Conservation (phyloP, 2,329 filamentous ascomycete genomes). For the Hypoxylon sp. region DNA sequence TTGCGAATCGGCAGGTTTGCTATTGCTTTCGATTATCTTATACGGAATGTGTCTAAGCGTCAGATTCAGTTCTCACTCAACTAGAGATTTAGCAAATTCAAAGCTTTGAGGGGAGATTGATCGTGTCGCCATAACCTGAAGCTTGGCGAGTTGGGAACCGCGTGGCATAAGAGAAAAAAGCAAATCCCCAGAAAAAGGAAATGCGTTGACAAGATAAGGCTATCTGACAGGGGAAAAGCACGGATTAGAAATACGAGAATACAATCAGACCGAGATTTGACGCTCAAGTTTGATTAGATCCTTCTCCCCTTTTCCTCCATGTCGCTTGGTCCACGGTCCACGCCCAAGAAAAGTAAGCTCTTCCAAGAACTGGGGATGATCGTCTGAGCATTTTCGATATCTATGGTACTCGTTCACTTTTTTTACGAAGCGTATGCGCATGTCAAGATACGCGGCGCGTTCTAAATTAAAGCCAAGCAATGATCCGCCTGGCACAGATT, state of each 20-base stretch:
- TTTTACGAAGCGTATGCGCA: conserved; percentile 15
- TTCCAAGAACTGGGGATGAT: conserved; percentile 42
- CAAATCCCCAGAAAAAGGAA: conserved; percentile 1
- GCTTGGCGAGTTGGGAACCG: conserved; percentile 28
- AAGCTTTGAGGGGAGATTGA: conserved; percentile 23
- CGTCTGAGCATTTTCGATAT: conserved; percentile 21
- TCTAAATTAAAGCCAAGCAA: conserved; percentile 40
- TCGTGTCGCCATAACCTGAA: conserved; percentile 23
- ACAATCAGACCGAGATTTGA: conserved; percentile 30
- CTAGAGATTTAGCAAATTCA: conserved; percentile 7
- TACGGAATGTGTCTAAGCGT: not conserved
- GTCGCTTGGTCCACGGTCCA: conserved; percentile 1
- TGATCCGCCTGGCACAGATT: conserved; percentile 24
- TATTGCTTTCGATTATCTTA: conserved; percentile 3
- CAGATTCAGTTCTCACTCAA: conserved; percentile 14
- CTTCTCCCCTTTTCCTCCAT: conserved; percentile 21
- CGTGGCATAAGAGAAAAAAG: conserved; percentile 29
- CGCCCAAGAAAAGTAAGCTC: conserved; percentile 37
- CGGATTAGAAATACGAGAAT: conserved; percentile 15
- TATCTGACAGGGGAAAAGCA: conserved; percentile 15
- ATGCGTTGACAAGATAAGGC: conserved; percentile 18
- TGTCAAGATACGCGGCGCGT: conserved; percentile 24
- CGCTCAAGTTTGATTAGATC: conserved; percentile 33
- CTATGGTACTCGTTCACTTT: conserved; percentile 7
- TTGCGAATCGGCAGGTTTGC: conserved; percentile 1